Percentiles rank a stretch among this genome's conserved stretches.
Evolutionary conservation across 768 basidiomycete genomes (phyloP).

Genomic region (Obba rivulosa): DNA sequence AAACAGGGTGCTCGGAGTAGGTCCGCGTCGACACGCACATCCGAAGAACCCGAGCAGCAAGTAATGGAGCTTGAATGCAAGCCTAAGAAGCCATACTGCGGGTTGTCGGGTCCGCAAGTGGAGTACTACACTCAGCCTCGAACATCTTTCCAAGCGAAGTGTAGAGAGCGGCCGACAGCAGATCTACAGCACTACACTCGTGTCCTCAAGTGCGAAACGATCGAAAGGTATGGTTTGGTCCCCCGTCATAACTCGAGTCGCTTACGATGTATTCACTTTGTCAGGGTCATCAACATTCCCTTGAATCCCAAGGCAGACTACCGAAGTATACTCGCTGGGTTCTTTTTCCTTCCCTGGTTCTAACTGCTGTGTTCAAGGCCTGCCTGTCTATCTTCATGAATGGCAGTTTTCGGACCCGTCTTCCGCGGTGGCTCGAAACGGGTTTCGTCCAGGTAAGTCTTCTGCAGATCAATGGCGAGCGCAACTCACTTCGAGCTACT

Average conservation of each 20-base stretch:
- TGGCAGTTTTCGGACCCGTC: constrained; percentile 59
- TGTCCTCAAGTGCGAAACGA: constrained; percentile 41
- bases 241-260: background rate
- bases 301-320: constrained; percentile 58
- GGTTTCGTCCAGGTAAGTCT: constrained; percentile 46
- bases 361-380: background rate
- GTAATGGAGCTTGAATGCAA: constrained; percentile 27
- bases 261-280: background rate
- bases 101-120: constrained; percentile 21
- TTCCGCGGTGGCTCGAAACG: constrained; percentile 48
- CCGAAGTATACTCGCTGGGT: constrained; percentile 35
- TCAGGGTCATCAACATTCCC: constrained; percentile 58
- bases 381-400: constrained; percentile 38
- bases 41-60: constrained; percentile 8
- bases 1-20: background rate
- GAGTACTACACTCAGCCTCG: constrained; percentile 31
- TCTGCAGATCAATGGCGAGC: background rate
- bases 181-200: constrained; percentile 69
- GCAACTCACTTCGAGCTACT: background rate
- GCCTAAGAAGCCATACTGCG: constrained; percentile 30
- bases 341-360: background rate
- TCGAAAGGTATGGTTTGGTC: constrained; percentile 45
- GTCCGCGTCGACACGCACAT: constrained; percentile 28
- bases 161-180: constrained; percentile 37
- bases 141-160: constrained; percentile 40